These are phyloP conservation scores for Ogataea ramenticola DNA, from an alignment of 805 yeast species.

Conservation along the genomic window DNA sequence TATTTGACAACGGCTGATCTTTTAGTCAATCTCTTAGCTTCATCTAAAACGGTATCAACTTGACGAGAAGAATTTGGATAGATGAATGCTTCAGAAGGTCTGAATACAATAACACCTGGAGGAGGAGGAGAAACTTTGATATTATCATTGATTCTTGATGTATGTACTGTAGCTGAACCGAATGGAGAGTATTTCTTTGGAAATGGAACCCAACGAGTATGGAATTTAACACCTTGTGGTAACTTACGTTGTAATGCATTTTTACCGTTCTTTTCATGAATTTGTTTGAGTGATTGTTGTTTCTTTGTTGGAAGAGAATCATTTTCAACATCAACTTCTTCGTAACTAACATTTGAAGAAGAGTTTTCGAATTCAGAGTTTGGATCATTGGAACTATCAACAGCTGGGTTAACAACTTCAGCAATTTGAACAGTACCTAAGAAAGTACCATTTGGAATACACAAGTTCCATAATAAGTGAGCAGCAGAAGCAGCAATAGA, in stretches of 20 bases:
- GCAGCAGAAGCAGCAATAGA: conserved; percentile 83
- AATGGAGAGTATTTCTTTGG: conserved; percentile 19
- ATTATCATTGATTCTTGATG: conserved; percentile 40
- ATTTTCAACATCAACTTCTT: background rate
- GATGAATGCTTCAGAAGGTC: conserved; percentile 73
- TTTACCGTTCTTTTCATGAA: background rate
- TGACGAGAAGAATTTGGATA: conserved; percentile 78
- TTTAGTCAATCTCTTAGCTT: conserved; percentile 52
- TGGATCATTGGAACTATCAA: conserved; percentile 19
- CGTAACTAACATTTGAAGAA: conserved; percentile 2
- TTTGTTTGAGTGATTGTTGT: background rate
- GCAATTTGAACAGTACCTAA: conserved; percentile 71
- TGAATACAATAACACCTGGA: conserved; percentile 81
- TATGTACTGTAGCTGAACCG: conserved; percentile 21
- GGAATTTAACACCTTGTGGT: conserved; percentile 29
- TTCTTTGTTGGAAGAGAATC: background rate
- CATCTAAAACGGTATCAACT: conserved; percentile 60
- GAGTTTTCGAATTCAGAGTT: conserved; percentile 1
- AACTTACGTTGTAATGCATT: background rate
- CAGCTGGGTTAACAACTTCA: conserved; percentile 59
- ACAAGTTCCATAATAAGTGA: conserved; percentile 60
- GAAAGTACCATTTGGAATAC: conserved; percentile 77
- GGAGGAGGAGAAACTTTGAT: conserved; percentile 71
- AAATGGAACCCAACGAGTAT: conserved; percentile 67
- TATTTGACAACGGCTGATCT: conserved; percentile 44